Conservation (phyloP, 352 stramenopile genomes). For the Phytophthora ramorum region DNA sequence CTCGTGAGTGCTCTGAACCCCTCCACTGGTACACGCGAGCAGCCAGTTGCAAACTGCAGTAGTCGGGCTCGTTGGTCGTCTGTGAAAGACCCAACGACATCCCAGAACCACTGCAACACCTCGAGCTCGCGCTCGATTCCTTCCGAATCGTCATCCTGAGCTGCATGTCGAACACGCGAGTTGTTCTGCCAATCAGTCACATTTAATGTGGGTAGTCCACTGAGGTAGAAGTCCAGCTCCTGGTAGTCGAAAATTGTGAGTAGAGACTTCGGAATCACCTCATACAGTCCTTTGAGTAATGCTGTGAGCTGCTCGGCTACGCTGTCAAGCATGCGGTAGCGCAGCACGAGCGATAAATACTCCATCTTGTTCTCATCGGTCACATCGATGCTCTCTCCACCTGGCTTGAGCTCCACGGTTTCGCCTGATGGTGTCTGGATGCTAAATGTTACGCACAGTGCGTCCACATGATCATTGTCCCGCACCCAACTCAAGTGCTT, state of each 20-base stretch:
- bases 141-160: constrained; percentile 52
- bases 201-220: constrained; percentile 84
- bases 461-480: constrained; percentile 75
- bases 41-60: constrained; percentile 98
- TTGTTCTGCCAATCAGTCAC: constrained; percentile 89
- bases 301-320: constrained; percentile 90
- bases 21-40: constrained; percentile 93
- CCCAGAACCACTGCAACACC: constrained; percentile 93
- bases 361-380: constrained; percentile 95
- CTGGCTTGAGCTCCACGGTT: constrained; percentile 92
- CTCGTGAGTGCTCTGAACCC: constrained; percentile 84
- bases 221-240: constrained; percentile 96
- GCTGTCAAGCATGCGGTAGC: constrained; percentile 93
- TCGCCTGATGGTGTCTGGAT: constrained; percentile 64
- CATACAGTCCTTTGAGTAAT: constrained; percentile 93
- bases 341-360: constrained; percentile 95
- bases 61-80: constrained; percentile 95
- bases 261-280: constrained; percentile 90
- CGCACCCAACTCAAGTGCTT: constrained; percentile 78
- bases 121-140: constrained; percentile 60
- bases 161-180: constrained; percentile 60
- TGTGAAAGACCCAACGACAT: constrained; percentile 83
- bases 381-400: constrained; percentile 91
- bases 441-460: constrained; percentile 80
- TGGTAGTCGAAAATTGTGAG: constrained; percentile 94